phyloP scores from a whole-genome alignment of 1,284 basidiomycete species.

The Xerocomus amazonicus region DNA sequence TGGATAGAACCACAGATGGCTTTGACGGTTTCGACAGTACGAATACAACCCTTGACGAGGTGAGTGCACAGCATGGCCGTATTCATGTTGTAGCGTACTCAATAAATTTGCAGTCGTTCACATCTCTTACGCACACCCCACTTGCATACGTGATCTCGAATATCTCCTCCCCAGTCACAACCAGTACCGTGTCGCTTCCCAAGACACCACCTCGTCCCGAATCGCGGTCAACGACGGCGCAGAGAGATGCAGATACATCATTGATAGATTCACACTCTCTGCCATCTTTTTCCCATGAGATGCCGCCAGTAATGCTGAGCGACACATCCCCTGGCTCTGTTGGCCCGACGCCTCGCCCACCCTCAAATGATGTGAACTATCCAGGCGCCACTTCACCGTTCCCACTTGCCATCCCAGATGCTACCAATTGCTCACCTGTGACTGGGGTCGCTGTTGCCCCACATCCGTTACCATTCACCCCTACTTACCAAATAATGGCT shows the following conservation, averaged over 20 bases:
- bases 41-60: constrained; percentile 43
- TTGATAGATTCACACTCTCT: constrained; percentile 1
- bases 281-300: background rate
- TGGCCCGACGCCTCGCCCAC: background rate
- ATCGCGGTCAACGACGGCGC: constrained; percentile 23
- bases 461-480: constrained; percentile 18
- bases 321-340: background rate
- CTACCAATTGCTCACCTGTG: background rate
- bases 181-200: constrained; percentile 28
- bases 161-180: constrained; percentile 39
- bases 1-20: constrained; percentile 3
- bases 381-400: constrained; percentile 2
- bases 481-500: constrained; percentile 15
- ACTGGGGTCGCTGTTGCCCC: background rate
- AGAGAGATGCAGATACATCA: background rate
- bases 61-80: constrained; percentile 20
- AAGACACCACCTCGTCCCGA: constrained; percentile 16
- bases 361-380: background rate
- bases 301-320: constrained; percentile 2
- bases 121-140: constrained; percentile 41
- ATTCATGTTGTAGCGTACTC: background rate
- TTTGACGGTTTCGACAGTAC: constrained; percentile 22
- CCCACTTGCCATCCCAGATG: constrained; percentile 12
- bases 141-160: constrained; percentile 47
- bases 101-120: constrained; percentile 36